Base-by-base conservation (phyloP, 768 basidiomycete species). In the Tremella yokohamensis region DNA sequence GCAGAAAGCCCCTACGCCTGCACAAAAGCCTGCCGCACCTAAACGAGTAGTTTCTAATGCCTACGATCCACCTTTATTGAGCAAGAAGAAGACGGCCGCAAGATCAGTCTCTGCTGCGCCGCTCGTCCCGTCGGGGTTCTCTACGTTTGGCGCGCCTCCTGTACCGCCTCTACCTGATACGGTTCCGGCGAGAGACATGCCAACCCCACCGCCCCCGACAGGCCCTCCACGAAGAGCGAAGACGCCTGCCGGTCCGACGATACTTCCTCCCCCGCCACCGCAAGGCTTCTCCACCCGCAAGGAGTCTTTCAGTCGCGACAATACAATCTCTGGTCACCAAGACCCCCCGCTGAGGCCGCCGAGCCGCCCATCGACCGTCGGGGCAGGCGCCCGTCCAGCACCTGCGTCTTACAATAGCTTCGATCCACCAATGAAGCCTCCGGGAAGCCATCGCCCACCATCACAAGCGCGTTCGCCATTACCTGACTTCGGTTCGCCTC, bases 31-130 rank as follows among this genome's bases (percentile, higher is more conserved):
- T 1, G 63, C 22, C 8, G 60, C 68, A 11, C 59, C 67, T 1
- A 66, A 63, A 40, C 38, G 70, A 22, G 52, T 69, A 20, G 54
- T 51, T 1, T 70, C 71, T 8, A 70, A 62, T 42, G 71, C 71
- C 3, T 73, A 73, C 42, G 71, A 73, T 57, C 71, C 71, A 2
- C 71, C 71, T 8, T 63, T 68, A 24, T 56, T 73, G 25, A 59
- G 62, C 8, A 53, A 68, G 1, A 63, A 70, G 29, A 73, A 73
- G 47, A 70, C 65, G 47, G 64, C 68, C 38, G 58, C 59, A 22
- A 56, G 66, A 3, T 48, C 63, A n/a, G 39, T 57, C 7, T 54
- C 66, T 3, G 54, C 66, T 3, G 50, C 40, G 3, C 25, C 64
- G n/a, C 42, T 45, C 4, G 19, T 56, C 8, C 8, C 56, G 34